These are phyloP conservation scores for Hygrophila difformis DNA, from an alignment of 257 asterid species.

Conservation along the genomic window DNA sequence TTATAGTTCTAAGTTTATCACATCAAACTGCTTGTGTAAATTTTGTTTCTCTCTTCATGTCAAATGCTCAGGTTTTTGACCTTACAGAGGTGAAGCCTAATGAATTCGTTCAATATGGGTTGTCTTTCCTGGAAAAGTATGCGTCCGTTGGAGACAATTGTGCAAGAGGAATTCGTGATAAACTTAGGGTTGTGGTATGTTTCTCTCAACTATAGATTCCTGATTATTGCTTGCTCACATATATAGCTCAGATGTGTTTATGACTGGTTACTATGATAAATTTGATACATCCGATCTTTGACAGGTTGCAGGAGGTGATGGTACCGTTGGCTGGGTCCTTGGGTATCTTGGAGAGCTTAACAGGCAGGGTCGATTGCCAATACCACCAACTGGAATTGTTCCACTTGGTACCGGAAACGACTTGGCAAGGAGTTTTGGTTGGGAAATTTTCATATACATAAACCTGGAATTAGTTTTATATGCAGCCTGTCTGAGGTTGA, in stretches of 20 bases:
- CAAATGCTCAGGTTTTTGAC: conserved; percentile 75
- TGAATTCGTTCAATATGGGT: conserved; percentile 84
- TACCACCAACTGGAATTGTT: conserved; percentile 77
- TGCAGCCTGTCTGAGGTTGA: conserved; percentile 19
- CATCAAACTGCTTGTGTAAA: conserved; percentile 9
- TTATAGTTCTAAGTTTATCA: conserved; percentile 6
- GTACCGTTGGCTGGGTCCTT: conserved; percentile 97
- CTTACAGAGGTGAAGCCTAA: conserved; percentile 82
- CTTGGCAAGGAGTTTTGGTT: conserved; percentile 85
- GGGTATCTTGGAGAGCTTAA: conserved; percentile 90
- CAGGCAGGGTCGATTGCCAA: conserved; percentile 49
- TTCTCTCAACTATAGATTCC: conserved; percentile 6
- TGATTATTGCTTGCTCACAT: neutral
- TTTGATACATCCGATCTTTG: conserved; percentile 21
- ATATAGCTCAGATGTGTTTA: conserved; percentile 3
- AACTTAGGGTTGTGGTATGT: conserved; percentile 89
- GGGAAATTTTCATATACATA: conserved; percentile 51
- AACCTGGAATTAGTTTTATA: conserved; percentile 11
- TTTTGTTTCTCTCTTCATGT: conserved; percentile 16
- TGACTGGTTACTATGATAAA: conserved; percentile 1
- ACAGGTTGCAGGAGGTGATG: conserved; percentile 99
- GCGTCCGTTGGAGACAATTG: conserved; percentile 71
- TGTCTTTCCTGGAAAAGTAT: conserved; percentile 81
- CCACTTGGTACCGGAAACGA: conserved; percentile 99
- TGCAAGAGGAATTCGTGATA: conserved; percentile 73